Evolutionary conservation across 345 rosid genomes (phyloP), one percentile per base, ranked within the genome.

Genomic region (Populus euphratica): DNA sequence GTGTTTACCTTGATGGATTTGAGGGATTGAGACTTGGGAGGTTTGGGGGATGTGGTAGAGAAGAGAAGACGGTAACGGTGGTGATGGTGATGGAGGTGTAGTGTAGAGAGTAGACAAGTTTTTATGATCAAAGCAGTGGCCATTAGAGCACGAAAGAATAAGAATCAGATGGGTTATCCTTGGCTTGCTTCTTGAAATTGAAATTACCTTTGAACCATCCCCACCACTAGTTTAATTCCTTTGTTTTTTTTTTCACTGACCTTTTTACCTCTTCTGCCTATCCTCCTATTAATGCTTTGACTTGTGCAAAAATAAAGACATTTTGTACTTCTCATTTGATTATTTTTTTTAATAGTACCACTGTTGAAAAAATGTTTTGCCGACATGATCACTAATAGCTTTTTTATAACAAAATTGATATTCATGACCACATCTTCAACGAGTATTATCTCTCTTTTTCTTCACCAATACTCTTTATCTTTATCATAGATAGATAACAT

Each of bases 41-140:
- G 33, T 25, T 17, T 29, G 14, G 49, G 71, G 50, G 35, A 23
- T n/a, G 20, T 23, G 21, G 76, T 11, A 29, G 74, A 43, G 36
- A 69, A 43, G 8, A 69, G 33, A 6, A 35, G 39, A 67, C 73
- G 56, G 17, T 56, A 65, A 35, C n/a, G 14, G 5, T 5, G 78
- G 66, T 33, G 78, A 21, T 16, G 68, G 21, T 61, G 54, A 65
- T 13, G 73, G 20, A 21, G 2, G 39, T 27, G 75, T 69, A 47
- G 73, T 39, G 81, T 8, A 62, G 38, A 80, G 59, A 69, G 47
- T 75, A 72, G 59, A 33, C 88, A 69, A 73, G 75, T 73, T 79
- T 85, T 85, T 41, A 83, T 84, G 75, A 83, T 17, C 76, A 84
- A 73, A 78, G 81, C 77, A 80, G 78, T 79, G 83, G 92, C 89